A percentile compares a stretch with the other conserved stretches of the same genome.
Evolutionary conservation across 148 eudicot genomes (phyloP).

Genomic region (Rhododendron williamsianum): DNA sequence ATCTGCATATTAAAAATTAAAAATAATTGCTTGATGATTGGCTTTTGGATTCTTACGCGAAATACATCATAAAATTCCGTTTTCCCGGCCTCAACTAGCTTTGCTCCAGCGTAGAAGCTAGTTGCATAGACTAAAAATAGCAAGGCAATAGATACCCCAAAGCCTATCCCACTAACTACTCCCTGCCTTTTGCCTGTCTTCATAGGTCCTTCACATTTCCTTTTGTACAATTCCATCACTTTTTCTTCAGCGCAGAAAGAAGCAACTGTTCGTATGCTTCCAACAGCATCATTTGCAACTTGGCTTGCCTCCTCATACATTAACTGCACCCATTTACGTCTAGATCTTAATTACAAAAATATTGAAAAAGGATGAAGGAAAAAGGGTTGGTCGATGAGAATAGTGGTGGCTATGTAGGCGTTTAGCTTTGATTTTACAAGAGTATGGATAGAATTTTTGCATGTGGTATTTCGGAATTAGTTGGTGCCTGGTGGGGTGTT

Average conservation of each 20-base stretch:
- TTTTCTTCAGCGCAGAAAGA: constrained; percentile 49
- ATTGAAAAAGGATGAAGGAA: too few relatives aligned
- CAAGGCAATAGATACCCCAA: constrained; percentile 35
- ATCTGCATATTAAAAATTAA: not conserved
- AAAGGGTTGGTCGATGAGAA: too few relatives aligned
- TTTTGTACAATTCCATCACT: constrained; percentile 27
- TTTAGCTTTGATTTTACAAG: too few relatives aligned
- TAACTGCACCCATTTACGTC: constrained; percentile 23
- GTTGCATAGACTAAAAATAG: constrained; percentile 47
- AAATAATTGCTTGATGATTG: constrained; percentile 34
- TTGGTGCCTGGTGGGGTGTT: not conserved
- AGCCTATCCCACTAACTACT: constrained; percentile 47
- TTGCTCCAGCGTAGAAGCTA: constrained; percentile 64
- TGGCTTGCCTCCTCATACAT: constrained; percentile 82
- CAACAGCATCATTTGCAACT: constrained; percentile 77
- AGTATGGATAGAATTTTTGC: too few relatives aligned
- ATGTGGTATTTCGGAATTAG: too few relatives aligned
- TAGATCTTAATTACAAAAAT: not conserved
- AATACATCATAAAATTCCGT: constrained; percentile 46
- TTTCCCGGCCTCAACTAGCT: constrained; percentile 48
- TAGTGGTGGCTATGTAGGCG: too few relatives aligned
- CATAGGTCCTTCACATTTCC: constrained; percentile 50
- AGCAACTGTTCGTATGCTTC: constrained; percentile 75
- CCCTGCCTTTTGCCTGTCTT: constrained; percentile 51
- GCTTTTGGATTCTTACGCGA: constrained; percentile 26